Base-by-base conservation (phyloP, 2,329 filamentous ascomycete genomes). In the Stagonosporopsis chrysanthemi region DNA sequence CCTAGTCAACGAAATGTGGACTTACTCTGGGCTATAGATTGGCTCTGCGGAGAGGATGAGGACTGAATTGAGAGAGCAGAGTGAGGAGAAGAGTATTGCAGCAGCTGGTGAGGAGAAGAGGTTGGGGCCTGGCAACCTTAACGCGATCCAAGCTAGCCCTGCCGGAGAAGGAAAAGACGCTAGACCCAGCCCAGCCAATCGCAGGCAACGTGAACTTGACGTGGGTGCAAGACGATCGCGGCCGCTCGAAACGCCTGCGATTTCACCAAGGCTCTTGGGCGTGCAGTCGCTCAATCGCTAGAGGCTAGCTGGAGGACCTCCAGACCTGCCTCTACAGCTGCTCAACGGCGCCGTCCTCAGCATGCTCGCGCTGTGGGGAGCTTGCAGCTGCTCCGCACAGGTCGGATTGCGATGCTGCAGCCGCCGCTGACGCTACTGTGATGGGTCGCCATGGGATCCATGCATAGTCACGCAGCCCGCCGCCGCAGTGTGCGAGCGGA, bases 1-100 rank as follows among this genome's bases (percentile, higher is more conserved):
- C 59, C 58, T 59, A 40, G 63, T 58, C 57, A 67, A 66, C 45
- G 61, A 60, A 66, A 42, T 54, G 56, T 47, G 43, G 49, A 74
- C 71, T 68, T 74, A 75, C 73, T 59, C 55, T 63, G 56, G 56
- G 59, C 56, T 60, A 61, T 39, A 40, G 17, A 51, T 58, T 58
- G 61, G 56, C 63, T 66, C 39, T 61, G 48, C 29, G 48, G 52
- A 51, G 54, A 46, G 44, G 44, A 35, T 55, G 54, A 50, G 43
- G 49, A 49, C 43, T 46, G 48, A 46, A 50, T 49, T 35, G 49
- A 50, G 24, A 42, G 52, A 36, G 56, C 56, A 51, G 61, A 58
- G 48, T 58, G 49, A 57, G 36, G 56, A 63, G 49, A 42, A 44
- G 48, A 58, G 26, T 8, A 52, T 52, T 19, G 47, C 52, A 54